Base-by-base conservation (phyloP, 2,329 filamentous ascomycete genomes). In the Aspergillus udagawae region DNA sequence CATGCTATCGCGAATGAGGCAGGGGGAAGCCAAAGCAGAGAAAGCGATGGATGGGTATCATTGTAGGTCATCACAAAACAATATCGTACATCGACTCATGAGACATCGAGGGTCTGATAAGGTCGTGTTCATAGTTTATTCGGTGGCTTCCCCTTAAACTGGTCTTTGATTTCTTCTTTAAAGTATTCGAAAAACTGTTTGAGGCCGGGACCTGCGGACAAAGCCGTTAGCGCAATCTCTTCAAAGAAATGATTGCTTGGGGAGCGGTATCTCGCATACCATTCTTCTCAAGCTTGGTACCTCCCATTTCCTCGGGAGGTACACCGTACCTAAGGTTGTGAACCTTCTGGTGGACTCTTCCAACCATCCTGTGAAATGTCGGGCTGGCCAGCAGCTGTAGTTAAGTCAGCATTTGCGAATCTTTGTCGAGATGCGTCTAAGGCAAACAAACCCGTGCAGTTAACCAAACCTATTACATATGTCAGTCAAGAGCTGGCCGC, bases 321-420 rank as follows among this genome's bases (percentile, higher is more conserved):
- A 73, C 68, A 35, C 77, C 76, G 61, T 78, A 70, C 55, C 72
- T 73, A 21, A 76, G 38, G 53, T 73, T 70, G 61, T 77, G 73
- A 23, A 79, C 65, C 49, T 66, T 72, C 52, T 74, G 72, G 63
- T 79, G 75, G 23, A 79, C 70, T 54, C 66, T 69, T 28, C 75
- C 73, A 48, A 79, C 77, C 63, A 74, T 70, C 42, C 72, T 68
- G 63, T 78, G 77, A 60, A 79, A 79, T 52, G 70, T 61, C 9
- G 74, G 75, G 60, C 76, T 79, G 53, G 70, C 65, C 52, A 79
- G 67, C 55, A 79, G 73, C 75, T 77, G 60, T 42, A 32, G 35
- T 50, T 23, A 55, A 25, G 54, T 61, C 56, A 65, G 49, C 45
- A 51, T 56, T 23, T 38, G 32, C 35, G 53, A 25, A 45, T 12